phyloP scores from a whole-genome alignment of 169 alveolate species.

The Eimeria brunetti region DNA sequence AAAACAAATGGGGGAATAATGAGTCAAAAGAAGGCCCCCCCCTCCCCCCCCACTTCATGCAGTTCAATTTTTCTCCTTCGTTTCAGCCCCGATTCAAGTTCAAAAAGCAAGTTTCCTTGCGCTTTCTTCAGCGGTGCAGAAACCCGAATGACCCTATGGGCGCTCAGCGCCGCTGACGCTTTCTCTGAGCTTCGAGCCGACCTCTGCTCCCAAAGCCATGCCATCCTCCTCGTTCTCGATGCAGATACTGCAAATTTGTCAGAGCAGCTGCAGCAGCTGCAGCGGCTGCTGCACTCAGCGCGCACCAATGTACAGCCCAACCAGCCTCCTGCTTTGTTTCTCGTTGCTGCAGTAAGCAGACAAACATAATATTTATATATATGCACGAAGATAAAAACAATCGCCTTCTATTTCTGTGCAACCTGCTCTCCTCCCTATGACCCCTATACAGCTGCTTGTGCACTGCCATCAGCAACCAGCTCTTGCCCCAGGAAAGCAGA shows the following conservation, averaged over 20 bases:
- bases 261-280: conserved; percentile 54
- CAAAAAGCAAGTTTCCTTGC: no score
- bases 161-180: conserved; percentile 54
- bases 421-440: not conserved
- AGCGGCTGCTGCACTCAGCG: conserved; percentile 26
- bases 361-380: not conserved
- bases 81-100: not conserved
- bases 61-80: no score
- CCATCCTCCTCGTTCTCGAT: conserved; percentile 55
- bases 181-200: conserved; percentile 62
- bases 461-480: not conserved
- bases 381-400: not conserved
- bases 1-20: not conserved
- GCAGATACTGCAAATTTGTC: conserved; percentile 1
- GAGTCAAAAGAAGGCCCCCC: not conserved
- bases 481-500: not conserved
- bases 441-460: not conserved
- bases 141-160: conserved; percentile 65
- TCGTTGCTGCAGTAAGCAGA: conserved; percentile 42
- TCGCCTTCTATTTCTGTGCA: not conserved
- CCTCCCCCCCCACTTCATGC: no score
- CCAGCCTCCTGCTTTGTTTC: conserved; percentile 30
- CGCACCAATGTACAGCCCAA: not conserved
- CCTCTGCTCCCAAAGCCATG: conserved; percentile 48
- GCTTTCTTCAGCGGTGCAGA: conserved; percentile 38